Percentiles rank a stretch among this genome's conserved stretches.
These are phyloP conservation scores for Saccharomyces hybrid DNA, from an alignment of 1,139 yeast species.

Conservation along the genomic window DNA sequence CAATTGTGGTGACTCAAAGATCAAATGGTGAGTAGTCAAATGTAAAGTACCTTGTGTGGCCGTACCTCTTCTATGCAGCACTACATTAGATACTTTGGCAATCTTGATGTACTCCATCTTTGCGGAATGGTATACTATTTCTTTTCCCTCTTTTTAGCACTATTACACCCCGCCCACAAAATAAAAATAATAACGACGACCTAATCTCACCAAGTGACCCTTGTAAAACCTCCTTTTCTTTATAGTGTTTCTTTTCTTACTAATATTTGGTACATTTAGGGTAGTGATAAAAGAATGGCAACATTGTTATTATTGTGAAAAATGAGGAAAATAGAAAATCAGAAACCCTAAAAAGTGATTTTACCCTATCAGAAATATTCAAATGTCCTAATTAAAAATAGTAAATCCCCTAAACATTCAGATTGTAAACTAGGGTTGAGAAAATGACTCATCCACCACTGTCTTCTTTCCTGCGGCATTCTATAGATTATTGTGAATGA, in stretches of 20 bases:
- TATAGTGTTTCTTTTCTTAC: neutral
- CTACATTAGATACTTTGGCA: conserved; percentile 58
- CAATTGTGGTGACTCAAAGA: conserved; percentile 46
- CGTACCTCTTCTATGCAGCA: conserved; percentile 62
- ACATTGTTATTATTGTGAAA: neutral
- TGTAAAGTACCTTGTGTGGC: conserved; percentile 62
- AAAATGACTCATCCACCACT: neutral
- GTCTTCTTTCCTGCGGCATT: neutral
- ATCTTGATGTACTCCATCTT: conserved; percentile 52
- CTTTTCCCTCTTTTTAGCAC: neutral
- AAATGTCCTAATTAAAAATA: neutral
- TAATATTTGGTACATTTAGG: neutral
- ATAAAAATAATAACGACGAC: neutral
- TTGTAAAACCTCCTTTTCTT: neutral
- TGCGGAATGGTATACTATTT: neutral
- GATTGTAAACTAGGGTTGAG: neutral
- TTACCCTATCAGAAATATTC: neutral
- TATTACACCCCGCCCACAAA: neutral
- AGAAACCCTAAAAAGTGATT: neutral
- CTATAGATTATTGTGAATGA: neutral
- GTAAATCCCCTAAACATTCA: neutral
- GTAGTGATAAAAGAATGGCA: neutral
- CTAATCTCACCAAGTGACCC: neutral
- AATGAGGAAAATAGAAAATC: neutral
- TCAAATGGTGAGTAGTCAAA: conserved; percentile 79